These are phyloP conservation scores for Chlamydomonas eustigma DNA, from an alignment of 139 green algal genomes.

Conservation along the genomic window DNA sequence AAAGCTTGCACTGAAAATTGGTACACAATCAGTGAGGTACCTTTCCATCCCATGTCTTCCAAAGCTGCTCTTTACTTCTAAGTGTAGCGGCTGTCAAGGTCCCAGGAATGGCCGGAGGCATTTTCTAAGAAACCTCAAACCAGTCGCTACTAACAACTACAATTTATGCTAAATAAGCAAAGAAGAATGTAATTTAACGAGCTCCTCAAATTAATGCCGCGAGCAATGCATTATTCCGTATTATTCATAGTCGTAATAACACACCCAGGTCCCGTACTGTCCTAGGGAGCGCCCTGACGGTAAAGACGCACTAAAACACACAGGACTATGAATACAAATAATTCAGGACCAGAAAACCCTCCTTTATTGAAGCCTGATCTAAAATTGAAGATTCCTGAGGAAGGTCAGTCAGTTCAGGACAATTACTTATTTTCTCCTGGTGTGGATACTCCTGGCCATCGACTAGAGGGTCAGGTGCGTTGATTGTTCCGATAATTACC, in stretches of 20 bases:
- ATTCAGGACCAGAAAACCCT: too few species aligned
- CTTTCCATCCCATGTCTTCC: constrained; percentile 27
- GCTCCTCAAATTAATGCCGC: too few species aligned
- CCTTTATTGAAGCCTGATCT: neutral
- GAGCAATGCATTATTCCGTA: too few species aligned
- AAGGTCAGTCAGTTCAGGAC: neutral
- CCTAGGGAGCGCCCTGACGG: too few species aligned
- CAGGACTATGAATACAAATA: neutral
- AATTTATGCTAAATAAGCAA: too few species aligned
- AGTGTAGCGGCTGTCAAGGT: constrained; percentile 32
- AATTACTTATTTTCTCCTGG: neutral
- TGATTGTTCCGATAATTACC: too few species aligned
- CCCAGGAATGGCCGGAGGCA: constrained; percentile 34
- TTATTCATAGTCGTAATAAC: too few species aligned
- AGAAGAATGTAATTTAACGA: too few species aligned
- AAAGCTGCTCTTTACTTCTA: constrained; percentile 27
- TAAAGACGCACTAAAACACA: neutral
- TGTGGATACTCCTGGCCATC: neutral
- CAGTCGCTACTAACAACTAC: too few species aligned
- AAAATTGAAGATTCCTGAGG: neutral
- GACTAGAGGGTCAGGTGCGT: neutral
- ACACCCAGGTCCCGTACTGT: too few species aligned
- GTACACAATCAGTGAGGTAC: neutral
- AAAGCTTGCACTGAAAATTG: too few species aligned
- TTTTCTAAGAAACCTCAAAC: too few species aligned